Conservation (phyloP, 192 early-diverging fungal genomes). For the Phlyctochytrium bullatum region DNA sequence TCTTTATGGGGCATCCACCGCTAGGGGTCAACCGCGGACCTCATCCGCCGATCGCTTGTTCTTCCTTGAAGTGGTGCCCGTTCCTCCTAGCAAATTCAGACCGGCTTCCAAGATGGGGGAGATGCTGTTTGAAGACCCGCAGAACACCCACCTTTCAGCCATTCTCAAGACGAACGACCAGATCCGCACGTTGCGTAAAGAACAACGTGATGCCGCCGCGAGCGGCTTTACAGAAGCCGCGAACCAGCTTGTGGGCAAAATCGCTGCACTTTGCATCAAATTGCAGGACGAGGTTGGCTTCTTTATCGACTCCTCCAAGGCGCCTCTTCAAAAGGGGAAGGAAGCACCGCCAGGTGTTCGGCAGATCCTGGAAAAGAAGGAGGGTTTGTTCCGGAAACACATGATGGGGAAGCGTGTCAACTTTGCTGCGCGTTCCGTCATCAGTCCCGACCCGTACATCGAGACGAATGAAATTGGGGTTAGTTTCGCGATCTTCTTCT, state of each 20-base stretch:
- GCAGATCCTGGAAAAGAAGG: constrained; percentile 98
- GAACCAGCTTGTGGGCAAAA: constrained; percentile 36
- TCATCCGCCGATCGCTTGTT: constrained; percentile 74
- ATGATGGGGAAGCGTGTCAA: constrained; percentile 99
- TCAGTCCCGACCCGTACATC: constrained; percentile 90
- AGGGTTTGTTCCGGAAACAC: constrained; percentile 97
- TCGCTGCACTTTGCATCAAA: constrained; percentile 66
- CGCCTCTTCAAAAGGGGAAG: constrained; percentile 67
- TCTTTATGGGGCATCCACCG: constrained; percentile 66
- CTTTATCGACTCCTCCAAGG: constrained; percentile 90
- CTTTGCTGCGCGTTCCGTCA: constrained; percentile 96
- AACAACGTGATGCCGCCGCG: constrained; percentile 19
- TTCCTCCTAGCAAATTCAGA: constrained; percentile 91
- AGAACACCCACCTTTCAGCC: constrained; percentile 82
- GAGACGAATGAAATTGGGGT: constrained; percentile 8
- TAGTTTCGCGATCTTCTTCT: not conserved
- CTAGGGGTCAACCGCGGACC: constrained; percentile 31
- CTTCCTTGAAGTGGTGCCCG: constrained; percentile 88
- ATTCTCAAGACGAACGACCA: constrained; percentile 80
- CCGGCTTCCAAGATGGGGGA: constrained; percentile 90
- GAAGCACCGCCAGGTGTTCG: constrained; percentile 84
- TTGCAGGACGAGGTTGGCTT: constrained; percentile 90
- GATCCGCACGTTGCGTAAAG: constrained; percentile 32
- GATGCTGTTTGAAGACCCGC: constrained; percentile 88
- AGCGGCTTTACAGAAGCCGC: constrained; percentile 6